These are phyloP conservation scores for Fonsecaea monophora DNA, from an alignment of 2,329 filamentous ascomycete genomes.

Conservation along the genomic window DNA sequence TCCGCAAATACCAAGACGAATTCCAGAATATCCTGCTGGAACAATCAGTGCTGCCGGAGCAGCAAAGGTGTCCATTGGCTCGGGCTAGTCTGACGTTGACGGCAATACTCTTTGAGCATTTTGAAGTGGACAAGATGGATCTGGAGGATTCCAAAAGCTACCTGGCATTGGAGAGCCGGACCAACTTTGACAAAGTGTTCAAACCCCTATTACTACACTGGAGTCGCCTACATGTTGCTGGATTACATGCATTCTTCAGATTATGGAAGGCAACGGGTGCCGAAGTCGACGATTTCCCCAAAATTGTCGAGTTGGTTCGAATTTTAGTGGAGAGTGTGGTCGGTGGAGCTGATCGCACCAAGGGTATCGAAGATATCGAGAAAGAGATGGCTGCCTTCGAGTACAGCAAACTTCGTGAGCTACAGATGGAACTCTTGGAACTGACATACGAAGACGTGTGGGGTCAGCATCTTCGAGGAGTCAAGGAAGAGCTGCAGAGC, in stretches of 20 bases:
- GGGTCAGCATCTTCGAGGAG: slow-evolving; percentile 86
- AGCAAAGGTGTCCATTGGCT: slow-evolving; percentile 84
- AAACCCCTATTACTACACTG: slow-evolving; percentile 88
- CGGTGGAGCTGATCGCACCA: slow-evolving; percentile 78
- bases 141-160: slow-evolving; percentile 79
- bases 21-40: slow-evolving; percentile 93
- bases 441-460: slow-evolving; percentile 92
- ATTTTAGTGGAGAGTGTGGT: slow-evolving; percentile 91
- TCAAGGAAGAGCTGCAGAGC: slow-evolving; percentile 87
- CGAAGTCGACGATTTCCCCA: slow-evolving; percentile 84
- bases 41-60: slow-evolving; percentile 74
- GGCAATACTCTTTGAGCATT: slow-evolving; percentile 89
- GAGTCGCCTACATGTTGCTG: slow-evolving; percentile 86
- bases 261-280: slow-evolving; percentile 92
- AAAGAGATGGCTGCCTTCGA: slow-evolving; percentile 88
- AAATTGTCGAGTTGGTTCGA: slow-evolving; percentile 87
- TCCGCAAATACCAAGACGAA: slow-evolving; percentile 86
- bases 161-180: slow-evolving; percentile 73
- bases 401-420: slow-evolving; percentile 74
- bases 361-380: slow-evolving; percentile 85
- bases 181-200: slow-evolving; percentile 85
- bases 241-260: slow-evolving; percentile 84
- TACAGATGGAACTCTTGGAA: slow-evolving; percentile 93
- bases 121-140: slow-evolving; percentile 86
- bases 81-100: slow-evolving; percentile 86